Base-by-base conservation (phyloP, 352 stramenopile species). In the Phytophthora tubulina region DNA sequence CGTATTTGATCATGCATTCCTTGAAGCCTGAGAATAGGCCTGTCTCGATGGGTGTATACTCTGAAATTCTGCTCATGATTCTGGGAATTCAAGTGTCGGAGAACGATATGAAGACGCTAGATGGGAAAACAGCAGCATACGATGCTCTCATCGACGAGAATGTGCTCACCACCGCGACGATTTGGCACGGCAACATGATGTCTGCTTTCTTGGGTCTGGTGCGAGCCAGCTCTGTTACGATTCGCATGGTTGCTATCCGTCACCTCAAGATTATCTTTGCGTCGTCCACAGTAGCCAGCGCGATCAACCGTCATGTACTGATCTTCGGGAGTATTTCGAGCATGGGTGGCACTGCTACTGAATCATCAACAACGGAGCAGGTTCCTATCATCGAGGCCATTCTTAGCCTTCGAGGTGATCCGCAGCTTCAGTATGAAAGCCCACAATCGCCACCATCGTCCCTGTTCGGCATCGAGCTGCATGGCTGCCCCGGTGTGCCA, bases 1-100 rank as follows among this genome's bases (percentile, higher is more conserved):
- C 88, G 8, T 92, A 92, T 59, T 78, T 96, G 70, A 94, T 96
- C 33, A 88, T 94, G 78, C 79, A 91, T 63, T 87, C 88, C 0
- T 56, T 95, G 21, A 92, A 95, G 51, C 82, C 85, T 21, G 82
- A 86, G 35, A 64, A 85, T n/a, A 78, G 79, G 44, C 82, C 83
- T 3, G 76, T 94, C 1, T 89, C 86, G 0, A 90, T 96, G 81
- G 87, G 85, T 7, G 86, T 93, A 6, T 96, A 94, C 67, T 90
- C 85, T 14, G 88, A 96, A 54, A 80, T 96, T 66, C 59, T 94
- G 42, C 76, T 93, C 6, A 82, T 93, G 62, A 79, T 94, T 56
- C 53, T 94, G 8, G 88, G 87, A 30, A 86, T 94, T 50, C 78
- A 90, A 76, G 85, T 94, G 46, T 88, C 78, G 17, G 75, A 86